phyloP scores from a whole-genome alignment of 345 rosid species.

The Syzygium grande region DNA sequence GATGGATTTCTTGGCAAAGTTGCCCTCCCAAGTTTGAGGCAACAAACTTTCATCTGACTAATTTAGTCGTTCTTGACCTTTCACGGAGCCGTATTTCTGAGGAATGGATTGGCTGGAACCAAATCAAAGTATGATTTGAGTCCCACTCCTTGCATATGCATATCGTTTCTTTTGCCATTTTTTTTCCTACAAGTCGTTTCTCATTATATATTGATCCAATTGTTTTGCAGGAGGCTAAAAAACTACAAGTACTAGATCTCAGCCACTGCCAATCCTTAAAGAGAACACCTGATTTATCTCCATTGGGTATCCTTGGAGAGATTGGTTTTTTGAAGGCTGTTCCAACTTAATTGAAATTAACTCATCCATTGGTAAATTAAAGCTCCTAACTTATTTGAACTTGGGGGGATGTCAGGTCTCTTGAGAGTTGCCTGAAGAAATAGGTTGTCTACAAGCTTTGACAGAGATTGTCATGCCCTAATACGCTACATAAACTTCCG shows the following conservation, averaged over 20 bases:
- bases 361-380: background rate
- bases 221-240: background rate
- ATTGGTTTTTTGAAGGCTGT: background rate
- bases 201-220: too few species aligned
- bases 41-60: background rate
- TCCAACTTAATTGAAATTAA: background rate
- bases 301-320: background rate
- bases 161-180: background rate
- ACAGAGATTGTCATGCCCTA: too few species aligned
- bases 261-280: background rate
- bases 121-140: background rate
- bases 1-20: background rate
- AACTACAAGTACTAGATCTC: too few species aligned
- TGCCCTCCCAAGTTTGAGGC: background rate
- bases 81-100: accelerated
- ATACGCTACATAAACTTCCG: too few species aligned
- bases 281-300: background rate
- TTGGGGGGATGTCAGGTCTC: too few species aligned
- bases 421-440: too few species aligned
- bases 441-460: too few species aligned
- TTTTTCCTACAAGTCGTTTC: background rate
- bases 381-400: too few species aligned
- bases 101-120: background rate
- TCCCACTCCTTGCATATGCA: background rate
- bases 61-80: background rate